Conservation (phyloP, 2,329 filamentous ascomycete genomes). For the Hymenoscyphus occultus region DNA sequence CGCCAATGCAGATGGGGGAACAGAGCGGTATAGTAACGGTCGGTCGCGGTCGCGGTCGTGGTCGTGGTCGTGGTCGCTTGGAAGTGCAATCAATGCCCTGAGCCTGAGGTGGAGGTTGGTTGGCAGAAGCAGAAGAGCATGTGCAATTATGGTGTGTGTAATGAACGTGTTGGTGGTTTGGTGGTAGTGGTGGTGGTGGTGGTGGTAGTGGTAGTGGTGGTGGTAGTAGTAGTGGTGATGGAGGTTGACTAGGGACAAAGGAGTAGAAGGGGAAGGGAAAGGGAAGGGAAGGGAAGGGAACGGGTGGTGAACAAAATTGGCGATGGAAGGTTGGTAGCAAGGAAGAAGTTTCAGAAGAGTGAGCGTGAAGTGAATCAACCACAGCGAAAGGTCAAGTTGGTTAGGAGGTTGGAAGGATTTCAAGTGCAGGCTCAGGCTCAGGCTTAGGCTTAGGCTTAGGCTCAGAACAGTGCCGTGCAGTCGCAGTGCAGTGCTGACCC, state of each 20-base stretch:
- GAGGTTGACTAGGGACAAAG: neutral
- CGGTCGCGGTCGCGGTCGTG: too few species aligned
- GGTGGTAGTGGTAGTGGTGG: too few species aligned
- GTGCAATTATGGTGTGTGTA: constrained; percentile 2
- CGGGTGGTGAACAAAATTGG: too few species aligned
- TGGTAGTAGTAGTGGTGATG: too few species aligned
- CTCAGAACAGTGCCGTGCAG: too few species aligned
- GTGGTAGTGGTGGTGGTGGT: too few species aligned
- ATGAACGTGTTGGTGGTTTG: neutral
- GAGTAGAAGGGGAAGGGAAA: neutral
- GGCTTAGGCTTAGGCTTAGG: neutral
- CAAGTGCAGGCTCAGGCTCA: neutral
- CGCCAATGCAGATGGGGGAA: neutral
- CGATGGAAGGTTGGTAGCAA: neutral
- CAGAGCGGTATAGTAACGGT: too few species aligned
- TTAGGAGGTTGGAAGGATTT: constrained; percentile 1
- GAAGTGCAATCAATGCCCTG: too few species aligned
- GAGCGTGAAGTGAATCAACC: neutral
- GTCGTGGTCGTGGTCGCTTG: too few species aligned
- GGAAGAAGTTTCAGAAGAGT: neutral
- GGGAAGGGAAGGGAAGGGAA: neutral
- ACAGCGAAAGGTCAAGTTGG: neutral
- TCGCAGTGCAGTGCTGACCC: neutral
- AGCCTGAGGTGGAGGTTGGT: too few species aligned
- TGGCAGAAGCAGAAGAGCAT: neutral